phyloP scores from a whole-genome alignment of 768 basidiomycete genomes.

The Mycena rebaudengoi region DNA sequence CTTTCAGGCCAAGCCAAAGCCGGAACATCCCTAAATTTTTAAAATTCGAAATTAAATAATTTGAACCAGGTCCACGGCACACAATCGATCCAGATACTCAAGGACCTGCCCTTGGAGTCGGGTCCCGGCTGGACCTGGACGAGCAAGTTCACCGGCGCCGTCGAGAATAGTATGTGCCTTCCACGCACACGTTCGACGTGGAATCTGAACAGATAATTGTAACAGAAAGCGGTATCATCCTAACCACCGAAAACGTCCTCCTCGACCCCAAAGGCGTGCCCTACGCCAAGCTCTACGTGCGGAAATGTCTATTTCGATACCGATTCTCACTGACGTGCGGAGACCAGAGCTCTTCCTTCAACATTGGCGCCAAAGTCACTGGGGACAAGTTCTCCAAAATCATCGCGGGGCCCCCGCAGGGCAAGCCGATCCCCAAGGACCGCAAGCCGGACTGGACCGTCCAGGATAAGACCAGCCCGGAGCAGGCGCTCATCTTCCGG shows the following conservation, averaged over 20 bases:
- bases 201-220: neutral
- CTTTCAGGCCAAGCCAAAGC: no score
- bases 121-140: constrained; percentile 84
- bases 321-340: neutral
- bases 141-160: constrained; percentile 70
- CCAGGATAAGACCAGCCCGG: constrained; percentile 66
- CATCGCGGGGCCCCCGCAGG: constrained; percentile 67
- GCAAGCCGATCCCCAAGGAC: constrained; percentile 68
- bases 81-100: constrained; percentile 82
- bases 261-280: constrained; percentile 67
- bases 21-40: no score
- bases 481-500: constrained; percentile 77
- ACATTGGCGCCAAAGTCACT: constrained; percentile 71
- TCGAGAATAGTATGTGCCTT: constrained; percentile 77
- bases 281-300: constrained; percentile 71
- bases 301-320: constrained; percentile 15
- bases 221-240: constrained; percentile 77
- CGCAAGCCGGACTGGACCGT: constrained; percentile 68
- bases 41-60: no score
- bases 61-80: constrained; percentile 85
- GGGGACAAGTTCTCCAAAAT: constrained; percentile 69
- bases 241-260: constrained; percentile 70
- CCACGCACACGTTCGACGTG: neutral
- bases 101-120: constrained; percentile 77
- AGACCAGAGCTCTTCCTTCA: constrained; percentile 70